These are phyloP conservation scores for Phaeosphaeria sp. DNA, from an alignment of 2,329 filamentous ascomycete species.

Conservation along the genomic window DNA sequence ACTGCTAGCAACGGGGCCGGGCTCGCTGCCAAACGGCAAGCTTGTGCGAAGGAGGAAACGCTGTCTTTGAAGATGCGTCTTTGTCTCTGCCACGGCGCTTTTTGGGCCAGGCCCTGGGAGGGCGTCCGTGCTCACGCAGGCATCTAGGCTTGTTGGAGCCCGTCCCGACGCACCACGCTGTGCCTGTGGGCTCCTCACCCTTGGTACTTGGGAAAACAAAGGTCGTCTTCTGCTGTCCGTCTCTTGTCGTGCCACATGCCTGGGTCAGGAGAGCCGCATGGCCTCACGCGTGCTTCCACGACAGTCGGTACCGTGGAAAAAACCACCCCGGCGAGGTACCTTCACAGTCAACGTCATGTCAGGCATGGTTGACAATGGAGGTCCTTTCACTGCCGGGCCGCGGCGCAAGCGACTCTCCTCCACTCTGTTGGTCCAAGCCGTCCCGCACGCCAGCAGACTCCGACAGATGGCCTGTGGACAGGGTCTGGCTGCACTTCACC, in stretches of 20 bases:
- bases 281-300: conserved; percentile 12
- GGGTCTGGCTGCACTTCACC: conserved; percentile 42
- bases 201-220: conserved; percentile 47
- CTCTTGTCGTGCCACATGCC: conserved; percentile 40
- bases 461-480: conserved; percentile 41
- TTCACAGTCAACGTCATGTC: conserved; percentile 16
- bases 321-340: conserved; percentile 8
- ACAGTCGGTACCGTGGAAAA: conserved; percentile 4
- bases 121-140: conserved; percentile 33
- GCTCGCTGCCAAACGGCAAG: conserved; percentile 27
- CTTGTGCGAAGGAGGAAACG: conserved; percentile 24
- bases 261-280: conserved; percentile 46
- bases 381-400: conserved; percentile 34
- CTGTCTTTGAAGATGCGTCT: conserved; percentile 32
- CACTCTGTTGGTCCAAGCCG: conserved; percentile 49
- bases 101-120: conserved; percentile 40
- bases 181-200: conserved; percentile 33
- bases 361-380: conserved; percentile 16
- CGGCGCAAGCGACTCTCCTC: conserved; percentile 46
- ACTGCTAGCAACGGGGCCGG: conserved; percentile 25
- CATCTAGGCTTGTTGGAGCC: conserved; percentile 41
- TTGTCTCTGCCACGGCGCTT: conserved; percentile 39
- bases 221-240: conserved; percentile 26
- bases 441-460: conserved; percentile 48
- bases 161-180: conserved; percentile 41